phyloP scores from a whole-genome alignment of 495 filamentous ascomycete genomes.

The Daldinia grandis region DNA sequence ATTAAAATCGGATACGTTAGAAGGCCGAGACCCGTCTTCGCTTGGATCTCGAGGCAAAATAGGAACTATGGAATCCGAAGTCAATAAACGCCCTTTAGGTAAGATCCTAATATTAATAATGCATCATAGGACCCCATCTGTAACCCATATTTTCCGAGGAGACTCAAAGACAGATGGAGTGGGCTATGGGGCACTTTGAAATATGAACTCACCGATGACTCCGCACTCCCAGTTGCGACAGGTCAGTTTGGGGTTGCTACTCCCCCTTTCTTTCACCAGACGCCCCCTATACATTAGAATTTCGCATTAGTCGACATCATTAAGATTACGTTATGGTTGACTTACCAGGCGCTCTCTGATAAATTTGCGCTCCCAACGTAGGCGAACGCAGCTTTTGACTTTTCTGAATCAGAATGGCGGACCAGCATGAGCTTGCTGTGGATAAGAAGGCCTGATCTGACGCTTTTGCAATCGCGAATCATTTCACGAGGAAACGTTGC shows the following conservation, averaged over 20 bases:
- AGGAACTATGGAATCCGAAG: constrained; percentile 14
- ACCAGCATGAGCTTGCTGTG: constrained; percentile 88
- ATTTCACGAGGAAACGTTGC: constrained; percentile 72
- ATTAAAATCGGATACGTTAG: constrained; percentile 63
- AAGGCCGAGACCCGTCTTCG: constrained; percentile 5
- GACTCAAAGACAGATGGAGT: constrained; percentile 1
- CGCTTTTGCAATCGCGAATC: constrained; percentile 77
- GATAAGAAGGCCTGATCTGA: constrained; percentile 74
- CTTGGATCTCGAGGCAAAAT: constrained; percentile 10
- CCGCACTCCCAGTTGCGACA: constrained; percentile 98
- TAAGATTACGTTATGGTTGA: constrained; percentile 11
- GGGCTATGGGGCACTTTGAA: constrained; percentile 29
- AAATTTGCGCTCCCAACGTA: constrained; percentile 95
- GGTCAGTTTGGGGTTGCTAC: constrained; percentile 74
- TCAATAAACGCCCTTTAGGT: constrained; percentile 10
- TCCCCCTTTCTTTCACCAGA: constrained; percentile 70
- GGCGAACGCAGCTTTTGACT: constrained; percentile 64
- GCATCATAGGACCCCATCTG: not conserved
- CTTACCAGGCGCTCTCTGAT: constrained; percentile 90
- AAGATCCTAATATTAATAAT: not conserved
- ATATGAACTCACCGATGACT: constrained; percentile 61
- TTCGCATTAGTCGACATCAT: constrained; percentile 10
- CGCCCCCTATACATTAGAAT: constrained; percentile 65
- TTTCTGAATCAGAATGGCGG: constrained; percentile 47
- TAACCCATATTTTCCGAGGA: not conserved